Evolutionary conservation across 768 basidiomycete genomes (phyloP), one percentile per base, ranked within the genome.

Genomic region (Cyclocybe cylindracea): DNA sequence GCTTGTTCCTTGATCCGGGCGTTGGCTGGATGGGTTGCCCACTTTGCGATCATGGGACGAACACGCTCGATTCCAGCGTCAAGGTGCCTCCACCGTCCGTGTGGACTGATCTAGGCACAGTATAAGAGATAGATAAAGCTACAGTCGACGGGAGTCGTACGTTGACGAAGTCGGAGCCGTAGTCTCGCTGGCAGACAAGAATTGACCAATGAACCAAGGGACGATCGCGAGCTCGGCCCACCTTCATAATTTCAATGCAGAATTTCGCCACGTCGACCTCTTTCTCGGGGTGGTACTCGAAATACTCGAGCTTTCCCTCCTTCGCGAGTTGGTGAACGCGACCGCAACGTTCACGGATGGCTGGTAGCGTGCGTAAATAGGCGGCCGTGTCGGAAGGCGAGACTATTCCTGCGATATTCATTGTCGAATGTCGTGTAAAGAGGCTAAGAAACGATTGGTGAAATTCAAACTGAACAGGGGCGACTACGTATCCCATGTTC

Each of bases 51-150:
- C 29, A 91, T 68, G 10, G 84, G 82, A 36, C 74, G 66, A 41
- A 94, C 78, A 39, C 91, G 87, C 24, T 79, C 71, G 2, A 73
- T 65, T 3, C 86, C 86, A 3, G 85, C 78, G 61, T 93, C 89
- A 32, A 95, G 82, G 64, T 95, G 94, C 32, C 91, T 74, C 94
- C 94, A 96, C 18, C 94, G 82, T 10, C 93, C 89, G 61, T 94
- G 92, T 10, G 91, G 89, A 4, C 86, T 85, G 36, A 94, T 93
- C 91, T 93, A 50, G 11, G 35, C 34, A 18, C 10, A 19, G 37
- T 35, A 37, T 18, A 36, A 31, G 24, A 36, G 19, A 36, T 7
- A 33, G 35, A 14, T 35, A 34, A 48, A 39, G 40, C 18, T 13
- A 42, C 13, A 31, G 11, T 13, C 9, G 16, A 14, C 24, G 14